Percentiles rank a stretch among this genome's conserved stretches.
Conservation (phyloP, 495 filamentous ascomycete genomes). For the Pseudoneurospora amorphoporcata region DNA sequence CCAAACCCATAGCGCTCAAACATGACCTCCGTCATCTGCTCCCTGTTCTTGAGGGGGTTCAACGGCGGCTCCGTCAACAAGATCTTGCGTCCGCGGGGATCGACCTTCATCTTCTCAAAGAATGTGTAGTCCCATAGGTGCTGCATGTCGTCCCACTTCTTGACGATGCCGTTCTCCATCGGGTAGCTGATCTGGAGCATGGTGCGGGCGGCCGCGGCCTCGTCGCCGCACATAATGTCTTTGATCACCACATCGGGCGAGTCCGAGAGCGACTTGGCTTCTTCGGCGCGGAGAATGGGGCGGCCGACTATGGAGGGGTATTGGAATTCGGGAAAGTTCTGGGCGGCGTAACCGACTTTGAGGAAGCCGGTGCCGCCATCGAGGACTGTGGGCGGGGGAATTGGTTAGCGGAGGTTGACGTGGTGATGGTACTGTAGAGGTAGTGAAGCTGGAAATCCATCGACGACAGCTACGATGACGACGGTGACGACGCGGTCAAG, state of each 20-base stretch:
- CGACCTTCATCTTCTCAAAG: slow-evolving; percentile 87
- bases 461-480: neutral
- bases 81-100: slow-evolving; percentile 89
- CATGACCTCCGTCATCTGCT: slow-evolving; percentile 98
- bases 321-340: slow-evolving; percentile 98
- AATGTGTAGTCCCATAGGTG: slow-evolving; percentile 99
- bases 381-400: slow-evolving; percentile 55
- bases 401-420: slow-evolving; percentile 5
- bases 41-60: slow-evolving; percentile 91
- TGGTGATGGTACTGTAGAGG: neutral
- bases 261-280: slow-evolving; percentile 45
- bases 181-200: slow-evolving; percentile 98
- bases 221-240: slow-evolving; percentile 99
- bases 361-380: slow-evolving; percentile 99
- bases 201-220: slow-evolving; percentile 86
- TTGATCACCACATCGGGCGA: slow-evolving; percentile 47
- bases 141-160: slow-evolving; percentile 99
- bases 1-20: slow-evolving; percentile 94
- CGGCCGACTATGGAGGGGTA: slow-evolving; percentile 97
- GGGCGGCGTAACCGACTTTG: slow-evolving; percentile 95
- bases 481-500: neutral
- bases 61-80: slow-evolving; percentile 96
- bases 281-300: slow-evolving; percentile 93
- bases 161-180: slow-evolving; percentile 99
- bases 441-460: neutral